Conservation (phyloP, 768 basidiomycete genomes). For the Inosperma sp. region DNA sequence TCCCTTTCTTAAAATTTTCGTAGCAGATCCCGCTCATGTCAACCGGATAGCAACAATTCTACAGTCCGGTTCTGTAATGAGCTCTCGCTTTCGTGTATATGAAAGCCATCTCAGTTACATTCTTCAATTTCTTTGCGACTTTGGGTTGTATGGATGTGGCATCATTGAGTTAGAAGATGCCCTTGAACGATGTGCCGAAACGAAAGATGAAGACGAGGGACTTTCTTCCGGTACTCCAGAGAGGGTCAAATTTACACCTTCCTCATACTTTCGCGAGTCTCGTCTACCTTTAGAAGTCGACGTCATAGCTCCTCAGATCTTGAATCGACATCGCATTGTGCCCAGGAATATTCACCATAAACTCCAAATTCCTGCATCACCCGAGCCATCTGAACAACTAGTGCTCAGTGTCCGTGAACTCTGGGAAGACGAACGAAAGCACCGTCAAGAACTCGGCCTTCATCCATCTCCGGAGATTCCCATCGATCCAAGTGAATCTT, state of each 20-base stretch:
- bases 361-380: slow-evolving; percentile 59
- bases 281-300: slow-evolving; percentile 79
- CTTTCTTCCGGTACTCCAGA: slow-evolving; percentile 16
- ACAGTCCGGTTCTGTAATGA: slow-evolving; percentile 79
- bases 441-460: slow-evolving; percentile 63
- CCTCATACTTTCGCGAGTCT: slow-evolving; percentile 63
- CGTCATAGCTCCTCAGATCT: slow-evolving; percentile 71
- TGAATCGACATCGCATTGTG: slow-evolving; percentile 68
- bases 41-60: slow-evolving; percentile 71
- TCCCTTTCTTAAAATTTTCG: slow-evolving; percentile 84
- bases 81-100: slow-evolving; percentile 70
- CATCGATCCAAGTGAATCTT: slow-evolving; percentile 59
- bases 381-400: slow-evolving; percentile 60
- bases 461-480: slow-evolving; percentile 71
- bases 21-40: slow-evolving; percentile 65
- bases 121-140: slow-evolving; percentile 93
- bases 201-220: slow-evolving; percentile 30
- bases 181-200: slow-evolving; percentile 49
- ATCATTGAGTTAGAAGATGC: slow-evolving; percentile 72
- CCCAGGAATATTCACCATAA: slow-evolving; percentile 62
- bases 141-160: slow-evolving; percentile 91
- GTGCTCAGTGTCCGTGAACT: slow-evolving; percentile 88
- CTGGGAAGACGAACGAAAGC: slow-evolving; percentile 92
- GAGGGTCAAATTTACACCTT: slow-evolving; percentile 37
- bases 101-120: slow-evolving; percentile 88